Conservation (phyloP, 1,139 yeast species). For the Yamadazyma taylorii region DNA sequence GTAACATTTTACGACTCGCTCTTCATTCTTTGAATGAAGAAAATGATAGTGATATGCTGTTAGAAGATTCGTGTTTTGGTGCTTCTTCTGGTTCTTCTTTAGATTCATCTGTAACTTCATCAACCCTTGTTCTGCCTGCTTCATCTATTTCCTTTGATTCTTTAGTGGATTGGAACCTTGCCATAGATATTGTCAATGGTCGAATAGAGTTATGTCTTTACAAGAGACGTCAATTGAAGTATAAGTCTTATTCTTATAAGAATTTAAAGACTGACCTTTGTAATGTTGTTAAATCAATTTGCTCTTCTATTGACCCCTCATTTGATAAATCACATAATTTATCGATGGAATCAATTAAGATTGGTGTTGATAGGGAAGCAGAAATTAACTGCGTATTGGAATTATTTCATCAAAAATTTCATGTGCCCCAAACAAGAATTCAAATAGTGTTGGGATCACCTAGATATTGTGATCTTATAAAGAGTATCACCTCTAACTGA, state of each 20-base stretch:
- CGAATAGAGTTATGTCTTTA: slow-evolving; percentile 1
- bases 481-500: not conserved
- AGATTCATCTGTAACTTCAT: too few relatives aligned
- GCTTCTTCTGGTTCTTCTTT: too few relatives aligned
- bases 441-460: slow-evolving; percentile 4
- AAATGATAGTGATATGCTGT: slow-evolving; percentile 1
- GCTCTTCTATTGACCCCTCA: not conserved
- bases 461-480: slow-evolving; percentile 5
- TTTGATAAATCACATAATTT: not conserved
- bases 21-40: slow-evolving; percentile 1
- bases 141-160: slow-evolving; percentile 1
- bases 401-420: not conserved
- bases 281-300: not conserved
- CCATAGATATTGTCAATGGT: slow-evolving; percentile 3
- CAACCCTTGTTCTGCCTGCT: not conserved
- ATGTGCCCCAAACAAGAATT: not conserved
- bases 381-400: not conserved
- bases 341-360: slow-evolving; percentile 1
- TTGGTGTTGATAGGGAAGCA: slow-evolving; percentile 2
- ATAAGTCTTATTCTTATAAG: not conserved
- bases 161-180: not conserved
- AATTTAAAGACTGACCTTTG: not conserved
- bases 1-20: slow-evolving; percentile 4
- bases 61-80: too few relatives aligned
- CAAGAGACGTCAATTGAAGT: slow-evolving; percentile 1